Conservation (phyloP, 2,329 filamentous ascomycete species). For the Uncinocarpus reesii region DNA sequence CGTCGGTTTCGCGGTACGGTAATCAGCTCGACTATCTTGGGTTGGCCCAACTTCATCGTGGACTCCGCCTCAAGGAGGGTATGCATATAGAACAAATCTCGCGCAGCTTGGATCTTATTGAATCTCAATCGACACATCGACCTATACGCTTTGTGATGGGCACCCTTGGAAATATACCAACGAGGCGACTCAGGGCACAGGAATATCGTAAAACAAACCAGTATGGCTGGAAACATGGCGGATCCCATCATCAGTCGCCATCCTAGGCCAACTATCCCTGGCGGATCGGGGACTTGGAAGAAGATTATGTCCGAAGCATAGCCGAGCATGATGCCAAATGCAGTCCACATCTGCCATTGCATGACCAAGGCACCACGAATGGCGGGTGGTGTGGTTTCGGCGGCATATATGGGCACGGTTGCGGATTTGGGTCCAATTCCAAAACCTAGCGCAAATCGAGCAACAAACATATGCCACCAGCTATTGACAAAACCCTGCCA, state of each 20-base stretch:
- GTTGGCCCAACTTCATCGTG: conserved; percentile 42
- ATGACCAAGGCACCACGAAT: conserved; percentile 70
- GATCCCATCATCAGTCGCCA: conserved; percentile 63
- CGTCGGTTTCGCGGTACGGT: conserved; percentile 53
- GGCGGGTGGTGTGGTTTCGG: conserved; percentile 58
- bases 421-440: conserved; percentile 67
- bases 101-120: conserved; percentile 36
- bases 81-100: conserved; percentile 39
- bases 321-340: conserved; percentile 45
- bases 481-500: conserved; percentile 57
- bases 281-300: conserved; percentile 44
- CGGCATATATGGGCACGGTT: conserved; percentile 66
- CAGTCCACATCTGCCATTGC: conserved; percentile 60
- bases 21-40: conserved; percentile 48
- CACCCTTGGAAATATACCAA: conserved; percentile 40
- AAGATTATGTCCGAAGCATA: conserved; percentile 54
- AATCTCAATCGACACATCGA: conserved; percentile 37
- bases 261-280: conserved; percentile 47
- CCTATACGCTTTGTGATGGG: conserved; percentile 34
- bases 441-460: conserved; percentile 63
- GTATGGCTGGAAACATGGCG: conserved; percentile 51
- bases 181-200: conserved; percentile 48
- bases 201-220: conserved; percentile 51
- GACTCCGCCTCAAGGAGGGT: conserved; percentile 52
- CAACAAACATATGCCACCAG: conserved; percentile 61